Conservation (phyloP, 2,329 filamentous ascomycete species). For the Blastomyces silverae region DNA sequence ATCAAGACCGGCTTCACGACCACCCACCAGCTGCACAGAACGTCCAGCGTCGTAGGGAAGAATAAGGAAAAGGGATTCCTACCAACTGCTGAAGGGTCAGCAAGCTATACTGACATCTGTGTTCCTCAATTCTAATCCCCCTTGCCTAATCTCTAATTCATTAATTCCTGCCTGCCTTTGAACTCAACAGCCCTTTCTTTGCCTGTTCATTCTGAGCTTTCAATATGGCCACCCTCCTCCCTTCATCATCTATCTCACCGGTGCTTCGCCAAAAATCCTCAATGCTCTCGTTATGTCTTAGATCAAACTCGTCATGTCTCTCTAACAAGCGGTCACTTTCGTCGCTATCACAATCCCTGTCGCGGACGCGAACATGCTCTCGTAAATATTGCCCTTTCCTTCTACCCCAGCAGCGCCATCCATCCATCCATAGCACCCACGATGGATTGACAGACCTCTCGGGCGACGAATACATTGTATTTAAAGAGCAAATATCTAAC, state of each 20-base stretch:
- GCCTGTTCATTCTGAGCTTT: constrained; percentile 9
- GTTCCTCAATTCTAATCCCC: background rate
- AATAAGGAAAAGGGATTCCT: background rate
- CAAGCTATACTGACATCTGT: background rate
- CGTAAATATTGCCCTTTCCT: constrained; percentile 12
- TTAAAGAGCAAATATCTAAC: constrained; percentile 11
- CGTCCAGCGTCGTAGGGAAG: constrained; percentile 1
- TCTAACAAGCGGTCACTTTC: constrained; percentile 11
- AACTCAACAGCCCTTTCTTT: constrained; percentile 7
- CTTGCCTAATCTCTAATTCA: background rate
- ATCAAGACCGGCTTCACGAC: background rate
- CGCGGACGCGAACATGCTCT: constrained; percentile 13
- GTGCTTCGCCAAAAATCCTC: constrained; percentile 33
- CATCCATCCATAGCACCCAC: background rate
- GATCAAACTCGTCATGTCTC: constrained; percentile 12
- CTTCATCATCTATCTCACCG: constrained; percentile 27
- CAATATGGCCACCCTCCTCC: constrained; percentile 16
- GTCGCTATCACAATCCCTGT: constrained; percentile 14
- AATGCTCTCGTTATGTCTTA: constrained; percentile 16
- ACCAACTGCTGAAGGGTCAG: background rate
- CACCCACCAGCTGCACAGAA: background rate
- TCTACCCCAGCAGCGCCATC: background rate
- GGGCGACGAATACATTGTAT: background rate
- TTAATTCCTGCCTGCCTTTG: background rate
- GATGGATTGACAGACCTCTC: background rate